Evolutionary conservation across 441 rosid species (phyloP), one percentile per base, ranked within the genome.

Genomic region (Cnidoscolus chayamansa): DNA sequence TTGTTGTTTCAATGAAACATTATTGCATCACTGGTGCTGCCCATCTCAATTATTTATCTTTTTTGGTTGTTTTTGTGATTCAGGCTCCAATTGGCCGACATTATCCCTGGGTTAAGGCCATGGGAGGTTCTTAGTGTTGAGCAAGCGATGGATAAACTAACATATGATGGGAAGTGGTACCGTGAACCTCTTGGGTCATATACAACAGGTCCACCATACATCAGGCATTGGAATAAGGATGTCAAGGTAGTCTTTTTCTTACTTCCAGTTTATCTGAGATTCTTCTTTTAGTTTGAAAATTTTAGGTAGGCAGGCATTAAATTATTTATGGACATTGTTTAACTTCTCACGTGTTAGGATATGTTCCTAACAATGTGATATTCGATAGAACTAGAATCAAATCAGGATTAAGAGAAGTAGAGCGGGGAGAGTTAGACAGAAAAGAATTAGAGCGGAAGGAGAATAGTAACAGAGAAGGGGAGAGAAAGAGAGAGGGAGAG

Each of bases 101-200:
- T 83, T 70, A 87, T 91, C 76, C 98, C 98, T 32, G 95, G 91
- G 63, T 76, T 94, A 79, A 86, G 97, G 81, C 98, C 97, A 25
- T 91, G 98, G 98, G 98, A 94, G 82, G 93, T 94, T 79, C 79
- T 91, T 68, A 91, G 94, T 53, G 65, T 90, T 57, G 98, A 90
- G 84, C 97, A 94, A 83, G 98, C 98, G 43, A 94, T 94, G 96
- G 95, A 91, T 83, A 83, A 90, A 75, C 85, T 93, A 63, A 90
- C 88, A 20, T 93, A 86, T 72, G 87, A 86, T 37, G 97, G 97
- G 78, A 80, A 87, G 80, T 91, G 98, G 97, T 91, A 87, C 75
- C 90, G 98, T 43, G 90, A 86, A 66, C 96, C 94, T 17, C 97
- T 93, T 77, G 94, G 97, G 69, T 49, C 84, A 45, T 84, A 82